Conservation (phyloP, 192 early-diverging fungal genomes). For the Gonapodya prolifera region DNA sequence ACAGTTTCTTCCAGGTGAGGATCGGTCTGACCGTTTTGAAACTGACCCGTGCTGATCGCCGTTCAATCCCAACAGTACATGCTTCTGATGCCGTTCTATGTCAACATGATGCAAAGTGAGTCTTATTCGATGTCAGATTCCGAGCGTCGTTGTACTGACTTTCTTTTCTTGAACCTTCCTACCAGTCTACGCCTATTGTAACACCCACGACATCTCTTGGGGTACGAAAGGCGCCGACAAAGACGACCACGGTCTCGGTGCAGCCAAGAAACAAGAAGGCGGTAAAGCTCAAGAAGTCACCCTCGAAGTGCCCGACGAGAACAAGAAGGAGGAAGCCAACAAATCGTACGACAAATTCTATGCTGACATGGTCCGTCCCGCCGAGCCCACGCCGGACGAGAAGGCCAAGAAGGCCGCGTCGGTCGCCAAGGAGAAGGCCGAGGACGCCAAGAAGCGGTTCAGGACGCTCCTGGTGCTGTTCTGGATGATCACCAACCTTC, state of each 20-base stretch:
- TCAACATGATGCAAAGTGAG: not conserved
- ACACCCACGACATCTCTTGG: slow-evolving; percentile 71
- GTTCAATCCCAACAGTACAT: not conserved
- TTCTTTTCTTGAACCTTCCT: too few species aligned
- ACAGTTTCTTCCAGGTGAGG: slow-evolving; percentile 52
- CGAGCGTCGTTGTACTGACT: not conserved
- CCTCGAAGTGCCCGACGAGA: not conserved
- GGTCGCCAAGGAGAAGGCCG: slow-evolving; percentile 71
- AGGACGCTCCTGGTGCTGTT: slow-evolving; percentile 64
- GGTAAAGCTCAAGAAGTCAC: not conserved
- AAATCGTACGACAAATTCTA: slow-evolving; percentile 30
- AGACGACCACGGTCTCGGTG: slow-evolving; percentile 7
- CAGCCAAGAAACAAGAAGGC: not conserved
- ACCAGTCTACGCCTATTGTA: slow-evolving; percentile 52
- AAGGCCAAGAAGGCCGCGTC: slow-evolving; percentile 47
- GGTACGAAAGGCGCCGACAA: slow-evolving; percentile 7
- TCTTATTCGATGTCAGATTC: not conserved
- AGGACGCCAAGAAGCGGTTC: slow-evolving; percentile 79
- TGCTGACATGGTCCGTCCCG: slow-evolving; percentile 25
- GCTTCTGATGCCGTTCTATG: not conserved
- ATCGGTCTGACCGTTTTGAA: slow-evolving; percentile 7
- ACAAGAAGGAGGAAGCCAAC: not conserved
- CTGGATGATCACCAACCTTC: slow-evolving; percentile 78
- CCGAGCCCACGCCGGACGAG: slow-evolving; percentile 30
- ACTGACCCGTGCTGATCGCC: too few species aligned